These are phyloP conservation scores for Aspergillus indologenus DNA, from an alignment of 495 filamentous ascomycete genomes.

Conservation along the genomic window DNA sequence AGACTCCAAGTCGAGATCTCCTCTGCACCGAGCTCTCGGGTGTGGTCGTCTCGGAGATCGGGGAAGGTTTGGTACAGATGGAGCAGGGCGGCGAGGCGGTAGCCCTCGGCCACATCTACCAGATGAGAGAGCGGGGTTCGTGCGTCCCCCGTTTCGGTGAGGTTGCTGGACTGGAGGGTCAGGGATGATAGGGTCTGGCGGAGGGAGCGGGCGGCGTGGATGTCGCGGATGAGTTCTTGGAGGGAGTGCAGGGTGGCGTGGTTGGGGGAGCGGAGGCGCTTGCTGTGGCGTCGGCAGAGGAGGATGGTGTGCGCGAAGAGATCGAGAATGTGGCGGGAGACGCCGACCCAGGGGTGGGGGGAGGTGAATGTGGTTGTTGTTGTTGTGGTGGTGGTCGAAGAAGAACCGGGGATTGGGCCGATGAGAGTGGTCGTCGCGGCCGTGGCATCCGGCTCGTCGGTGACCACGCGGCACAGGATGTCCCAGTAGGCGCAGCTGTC, in stretches of 20 bases:
- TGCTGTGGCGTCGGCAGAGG: neutral
- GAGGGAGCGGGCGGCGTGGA: neutral
- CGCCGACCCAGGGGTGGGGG: constrained; percentile 1
- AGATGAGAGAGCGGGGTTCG: neutral
- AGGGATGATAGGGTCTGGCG: neutral
- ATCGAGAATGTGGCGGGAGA: neutral
- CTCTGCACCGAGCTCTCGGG: neutral
- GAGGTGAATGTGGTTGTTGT: neutral
- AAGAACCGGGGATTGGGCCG: no score
- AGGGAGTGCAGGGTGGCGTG: neutral
- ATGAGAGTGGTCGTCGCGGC: neutral
- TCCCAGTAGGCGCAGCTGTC: constrained; percentile 4
- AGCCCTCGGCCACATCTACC: constrained; percentile 4
- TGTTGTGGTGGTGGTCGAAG: neutral
- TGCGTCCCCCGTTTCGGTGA: neutral
- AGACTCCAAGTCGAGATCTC: neutral
- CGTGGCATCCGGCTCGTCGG: neutral
- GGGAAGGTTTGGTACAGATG: constrained; percentile 7
- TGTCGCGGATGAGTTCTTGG: neutral
- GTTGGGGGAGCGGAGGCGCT: neutral
- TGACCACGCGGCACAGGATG: neutral
- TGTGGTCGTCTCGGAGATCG: neutral
- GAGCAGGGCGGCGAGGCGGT: constrained; percentile 1
- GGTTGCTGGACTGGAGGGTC: neutral
- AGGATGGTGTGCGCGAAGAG: neutral